A percentile compares a stretch with the other conserved stretches of the same genome.
These are phyloP conservation scores for Tuber umbilicatum DNA, from an alignment of 495 filamentous ascomycete species.

Conservation along the genomic window DNA sequence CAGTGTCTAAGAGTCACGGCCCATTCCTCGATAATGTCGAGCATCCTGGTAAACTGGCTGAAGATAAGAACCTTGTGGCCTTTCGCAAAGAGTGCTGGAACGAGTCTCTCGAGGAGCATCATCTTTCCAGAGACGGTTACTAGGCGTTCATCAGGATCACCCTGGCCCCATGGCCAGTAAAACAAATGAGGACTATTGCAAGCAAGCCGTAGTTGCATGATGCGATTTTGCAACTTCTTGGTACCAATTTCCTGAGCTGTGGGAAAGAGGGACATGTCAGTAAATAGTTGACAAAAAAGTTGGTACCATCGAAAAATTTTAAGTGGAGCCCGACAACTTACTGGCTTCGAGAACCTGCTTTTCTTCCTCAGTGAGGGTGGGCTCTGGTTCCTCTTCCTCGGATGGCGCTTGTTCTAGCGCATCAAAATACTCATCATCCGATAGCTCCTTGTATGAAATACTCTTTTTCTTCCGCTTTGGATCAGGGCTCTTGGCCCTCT, in stretches of 20 bases:
- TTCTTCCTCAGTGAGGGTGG: constrained; percentile 53
- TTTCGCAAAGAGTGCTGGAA: constrained; percentile 65
- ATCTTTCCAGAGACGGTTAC: constrained; percentile 89
- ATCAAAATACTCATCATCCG: constrained; percentile 45
- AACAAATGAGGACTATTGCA: constrained; percentile 96
- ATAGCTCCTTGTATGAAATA: constrained; percentile 49
- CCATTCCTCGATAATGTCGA: constrained; percentile 87
- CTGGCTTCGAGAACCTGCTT: constrained; percentile 73
- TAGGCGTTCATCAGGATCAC: constrained; percentile 59
- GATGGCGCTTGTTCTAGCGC: constrained; percentile 40
- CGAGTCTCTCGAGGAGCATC: constrained; percentile 80
- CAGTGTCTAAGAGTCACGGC: constrained; percentile 62
- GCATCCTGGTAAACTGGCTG: constrained; percentile 89
- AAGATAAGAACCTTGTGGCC: constrained; percentile 93
- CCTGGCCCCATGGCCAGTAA: constrained; percentile 73
- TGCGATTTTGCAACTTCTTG: constrained; percentile 91
- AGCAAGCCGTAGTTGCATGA: constrained; percentile 85
- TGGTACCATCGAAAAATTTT: background rate
- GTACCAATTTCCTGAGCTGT: constrained; percentile 70
- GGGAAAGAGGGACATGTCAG: background rate
- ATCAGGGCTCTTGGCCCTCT: constrained; percentile 25
- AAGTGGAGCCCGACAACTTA: constrained; percentile 43
- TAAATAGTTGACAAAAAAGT: constrained; percentile 20
- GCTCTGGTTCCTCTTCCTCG: constrained; percentile 52
- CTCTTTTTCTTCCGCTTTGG: constrained; percentile 22